These are phyloP conservation scores for Leavenworthia alabamica DNA, from an alignment of 345 rosid species.

Conservation along the genomic window DNA sequence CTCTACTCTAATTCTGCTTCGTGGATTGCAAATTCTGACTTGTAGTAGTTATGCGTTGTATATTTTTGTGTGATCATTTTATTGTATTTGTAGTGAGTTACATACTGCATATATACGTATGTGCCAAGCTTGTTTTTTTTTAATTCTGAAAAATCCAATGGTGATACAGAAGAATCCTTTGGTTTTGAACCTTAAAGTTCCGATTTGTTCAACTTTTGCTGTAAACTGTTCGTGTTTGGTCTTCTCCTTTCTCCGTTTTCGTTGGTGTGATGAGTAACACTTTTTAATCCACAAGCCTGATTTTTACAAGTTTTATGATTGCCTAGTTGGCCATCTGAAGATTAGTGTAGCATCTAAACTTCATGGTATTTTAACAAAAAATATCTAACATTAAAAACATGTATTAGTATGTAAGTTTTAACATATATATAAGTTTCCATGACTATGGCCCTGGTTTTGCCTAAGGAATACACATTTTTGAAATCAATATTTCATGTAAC, in stretches of 20 bases:
- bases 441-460: conserved; percentile 5
- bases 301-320: too few relatives aligned
- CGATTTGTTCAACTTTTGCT: conserved; percentile 7
- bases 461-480: not conserved
- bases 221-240: not conserved
- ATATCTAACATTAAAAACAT: too few relatives aligned
- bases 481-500: conserved; percentile 8
- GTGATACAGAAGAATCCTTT: conserved; percentile 21
- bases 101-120: conserved; percentile 27
- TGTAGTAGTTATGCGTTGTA: conserved; percentile 30
- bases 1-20: conserved; percentile 16
- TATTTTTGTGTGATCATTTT: conserved; percentile 24
- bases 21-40: conserved; percentile 34
- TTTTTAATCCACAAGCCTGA: too few relatives aligned
- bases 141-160: conserved; percentile 12
- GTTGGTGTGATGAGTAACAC: too few relatives aligned
- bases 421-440: too few relatives aligned
- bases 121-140: conserved; percentile 23
- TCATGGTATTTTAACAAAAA: too few relatives aligned
- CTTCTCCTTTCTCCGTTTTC: too few relatives aligned
- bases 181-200: conserved; percentile 9
- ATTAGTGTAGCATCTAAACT: too few relatives aligned
- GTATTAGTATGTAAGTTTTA: too few relatives aligned
- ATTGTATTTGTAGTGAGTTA: conserved; percentile 22
- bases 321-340: too few relatives aligned